Base-by-base conservation (phyloP, 2,329 filamentous ascomycete genomes). In the Didymella sp. region DNA sequence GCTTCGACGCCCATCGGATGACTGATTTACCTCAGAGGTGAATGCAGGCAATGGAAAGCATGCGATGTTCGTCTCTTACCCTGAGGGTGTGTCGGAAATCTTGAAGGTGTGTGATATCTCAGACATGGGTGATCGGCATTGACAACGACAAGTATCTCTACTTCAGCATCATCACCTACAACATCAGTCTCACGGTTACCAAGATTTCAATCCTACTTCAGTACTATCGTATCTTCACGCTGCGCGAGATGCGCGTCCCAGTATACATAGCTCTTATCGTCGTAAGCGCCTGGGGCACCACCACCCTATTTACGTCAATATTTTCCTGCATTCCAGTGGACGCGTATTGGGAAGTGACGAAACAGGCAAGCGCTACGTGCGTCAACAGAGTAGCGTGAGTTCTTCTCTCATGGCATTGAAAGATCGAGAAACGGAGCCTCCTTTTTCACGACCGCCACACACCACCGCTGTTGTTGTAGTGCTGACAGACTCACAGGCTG, bases 141-240 rank as follows among this genome's bases (percentile, higher is more conserved):
- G 37, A 66, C 24, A 4, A 6, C 11, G 15, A 31, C n/a, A 25
- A 72, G 69, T 64, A 61, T 31, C 54, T 73, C 0, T 72, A 64
- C 48, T 67, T 61, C 58, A 69, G 68, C 50, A 68, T 73, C 47
- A 57, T 70, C 5, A 43, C 57, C 25, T 73, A 73, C 51, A 65
- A 64, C 42, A 9, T 62, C 21, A 61, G 57, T 33, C 59, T 72
- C 6, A 64, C 56, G 6, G 54, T 67, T 11, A 72, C 62, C 11
- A 73, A 72, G 37, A 40, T 72, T 2, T 71, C 69, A 0, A 73
- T 73, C 9, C 41, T 73, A 12, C 25, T 71, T 13, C 69, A 73
- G 21, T 73, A 72, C 42, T 31, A 61, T 12, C 62, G 69, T 6
- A 70, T 73, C 25, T 72, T 73, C 27, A 61, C 64, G 8, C 9